Evolutionary conservation across 2,329 filamentous ascomycete species (phyloP).

Genomic region (Fusarium sp.): DNA sequence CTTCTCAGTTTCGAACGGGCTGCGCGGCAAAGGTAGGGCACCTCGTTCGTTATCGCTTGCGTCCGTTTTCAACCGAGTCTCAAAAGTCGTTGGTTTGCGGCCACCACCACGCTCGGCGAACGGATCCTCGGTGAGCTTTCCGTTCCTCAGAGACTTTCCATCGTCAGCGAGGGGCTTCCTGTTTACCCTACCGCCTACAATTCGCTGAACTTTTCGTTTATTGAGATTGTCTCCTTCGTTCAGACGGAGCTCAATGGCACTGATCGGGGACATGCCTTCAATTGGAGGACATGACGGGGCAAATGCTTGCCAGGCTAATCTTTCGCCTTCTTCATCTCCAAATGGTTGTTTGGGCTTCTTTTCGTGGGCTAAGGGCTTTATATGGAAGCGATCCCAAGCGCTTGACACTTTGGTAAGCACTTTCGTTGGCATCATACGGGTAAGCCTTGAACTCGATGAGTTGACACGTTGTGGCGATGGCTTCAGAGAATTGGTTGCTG

Average conservation of each 20-base stretch:
- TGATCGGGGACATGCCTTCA: slow-evolving; percentile 43
- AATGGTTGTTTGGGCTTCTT: slow-evolving; percentile 7
- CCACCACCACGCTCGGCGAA: slow-evolving; percentile 43
- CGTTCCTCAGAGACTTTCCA: slow-evolving; percentile 47
- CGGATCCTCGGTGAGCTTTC: slow-evolving; percentile 49
- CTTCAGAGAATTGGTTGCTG: slow-evolving; percentile 53
- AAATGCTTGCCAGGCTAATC: slow-evolving; percentile 16
- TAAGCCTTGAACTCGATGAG: slow-evolving; percentile 42
- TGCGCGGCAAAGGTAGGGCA: slow-evolving; percentile 13
- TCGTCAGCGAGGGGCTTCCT: slow-evolving; percentile 50
- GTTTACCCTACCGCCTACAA: slow-evolving; percentile 48
- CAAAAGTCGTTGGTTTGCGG: slow-evolving; percentile 44
- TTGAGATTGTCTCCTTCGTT: slow-evolving; percentile 54
- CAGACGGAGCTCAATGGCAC: slow-evolving; percentile 50
- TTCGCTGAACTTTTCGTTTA: slow-evolving; percentile 53
- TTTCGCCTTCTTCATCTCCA: background rate
- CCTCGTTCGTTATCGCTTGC: slow-evolving; percentile 5
- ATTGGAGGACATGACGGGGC: slow-evolving; percentile 9
- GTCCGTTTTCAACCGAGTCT: slow-evolving; percentile 38
- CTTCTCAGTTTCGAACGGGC: slow-evolving; percentile 55
- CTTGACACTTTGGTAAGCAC: slow-evolving; percentile 53
- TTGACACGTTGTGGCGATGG: slow-evolving; percentile 36
- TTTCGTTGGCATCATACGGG: slow-evolving; percentile 49
- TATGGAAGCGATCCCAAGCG: slow-evolving; percentile 51
- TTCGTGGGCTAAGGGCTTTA: slow-evolving; percentile 45